Conservation (phyloP, 1,139 yeast species). For the Schwanniomyces etchellsii region DNA sequence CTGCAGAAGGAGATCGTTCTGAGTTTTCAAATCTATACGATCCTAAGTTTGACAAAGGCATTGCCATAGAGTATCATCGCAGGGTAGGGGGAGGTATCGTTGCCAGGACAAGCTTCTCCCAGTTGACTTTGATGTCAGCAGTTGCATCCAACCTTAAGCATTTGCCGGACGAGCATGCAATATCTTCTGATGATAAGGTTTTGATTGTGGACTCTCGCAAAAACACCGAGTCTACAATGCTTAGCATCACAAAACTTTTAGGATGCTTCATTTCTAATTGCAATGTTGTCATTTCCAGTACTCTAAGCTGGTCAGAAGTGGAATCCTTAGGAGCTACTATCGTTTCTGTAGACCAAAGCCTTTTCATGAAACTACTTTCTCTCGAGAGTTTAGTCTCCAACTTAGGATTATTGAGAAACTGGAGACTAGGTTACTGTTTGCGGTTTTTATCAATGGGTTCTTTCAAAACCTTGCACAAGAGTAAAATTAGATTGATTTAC, state of each 20-base stretch:
- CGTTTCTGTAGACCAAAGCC: slow-evolving; percentile 14
- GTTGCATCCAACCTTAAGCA: slow-evolving; percentile 59
- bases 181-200: slow-evolving; percentile 36
- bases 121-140: slow-evolving; percentile 57
- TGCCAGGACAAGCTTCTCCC: slow-evolving; percentile 41
- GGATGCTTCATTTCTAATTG: slow-evolving; percentile 22
- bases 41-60: slow-evolving; percentile 33
- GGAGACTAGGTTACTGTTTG: slow-evolving; percentile 14
- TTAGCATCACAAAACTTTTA: slow-evolving; percentile 26
- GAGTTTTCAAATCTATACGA: slow-evolving; percentile 24
- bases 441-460: slow-evolving; percentile 24
- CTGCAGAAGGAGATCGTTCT: slow-evolving; percentile 3
- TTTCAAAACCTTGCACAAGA: slow-evolving; percentile 10
- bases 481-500: slow-evolving; percentile 35
- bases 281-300: slow-evolving; percentile 10
- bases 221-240: slow-evolving; percentile 15
- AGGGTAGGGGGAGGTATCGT: slow-evolving; percentile 16
- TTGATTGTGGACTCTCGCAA: slow-evolving; percentile 25
- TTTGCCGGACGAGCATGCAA: slow-evolving; percentile 42
- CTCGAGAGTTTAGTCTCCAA: slow-evolving; percentile 4
- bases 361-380: slow-evolving; percentile 8
- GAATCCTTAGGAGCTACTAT: slow-evolving; percentile 17
- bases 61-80: slow-evolving; percentile 23
- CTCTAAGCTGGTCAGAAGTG: slow-evolving; percentile 9
- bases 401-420: slow-evolving; percentile 10